Evolutionary conservation across 306 rosid genomes (phyloP), one percentile per base, ranked within the genome.

Genomic region (Erythrophleum fordii): DNA sequence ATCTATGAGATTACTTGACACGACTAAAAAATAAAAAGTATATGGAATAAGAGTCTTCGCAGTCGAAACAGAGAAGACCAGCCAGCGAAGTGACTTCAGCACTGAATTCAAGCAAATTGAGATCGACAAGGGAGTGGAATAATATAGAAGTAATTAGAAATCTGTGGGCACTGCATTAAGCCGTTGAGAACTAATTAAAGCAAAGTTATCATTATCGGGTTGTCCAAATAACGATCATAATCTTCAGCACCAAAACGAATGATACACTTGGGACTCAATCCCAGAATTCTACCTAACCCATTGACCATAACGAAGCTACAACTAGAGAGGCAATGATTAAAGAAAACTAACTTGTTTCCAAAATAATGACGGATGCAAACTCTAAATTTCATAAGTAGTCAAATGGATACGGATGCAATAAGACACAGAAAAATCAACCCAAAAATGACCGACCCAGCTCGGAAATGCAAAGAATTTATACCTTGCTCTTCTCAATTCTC

Each of bases 401-500:
- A 66, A 46, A 66, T 16, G 67, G 73, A 8, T 58, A 41, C 44
- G 28, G 71, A 77, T 22, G 42, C 20, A 74, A 44, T 42, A 26
- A 81, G 62, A 20, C 69, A 22, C 77, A 45, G 34, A 37, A 14
- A 46, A 75, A 46, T 20, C 29, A 18, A 74, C 39, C 65, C 31
- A n/a, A 29, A 13, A 37, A 53, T 11, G 44, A 70, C 7, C n/a
- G 48, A 49, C 61, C 61, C 64, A 49, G 67, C 44, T 83, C 59
- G 8, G 17, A 83, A 70, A 59, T 28, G 26, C 37, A 16, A 46
- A 16, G 23, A 26, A 82, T 51, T 4, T 9, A 83, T 85, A 96
- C 99, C 99, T 96, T 96, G 71, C 46, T 85, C 88, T 96, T 96
- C 74, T 96, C 98, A 48, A 96, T 91, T 75, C 89, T 88, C 88